phyloP scores from a whole-genome alignment of 768 basidiomycete genomes.

The Crucibulum laeve region DNA sequence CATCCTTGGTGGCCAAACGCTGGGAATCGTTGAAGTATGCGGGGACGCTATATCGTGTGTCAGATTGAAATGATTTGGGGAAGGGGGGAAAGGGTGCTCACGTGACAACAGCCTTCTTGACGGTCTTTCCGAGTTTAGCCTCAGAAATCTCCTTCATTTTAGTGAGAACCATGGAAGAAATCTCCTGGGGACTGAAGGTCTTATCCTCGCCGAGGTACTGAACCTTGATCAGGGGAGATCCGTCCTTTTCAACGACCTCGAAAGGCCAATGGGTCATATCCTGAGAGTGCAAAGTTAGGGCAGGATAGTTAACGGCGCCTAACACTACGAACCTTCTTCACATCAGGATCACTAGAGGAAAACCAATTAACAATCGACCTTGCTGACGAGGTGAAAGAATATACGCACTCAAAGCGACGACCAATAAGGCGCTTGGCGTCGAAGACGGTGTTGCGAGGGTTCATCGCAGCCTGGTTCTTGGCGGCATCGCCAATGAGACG shows the following conservation, averaged over 20 bases:
- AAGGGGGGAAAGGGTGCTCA: constrained; percentile 34
- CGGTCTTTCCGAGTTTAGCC: constrained; percentile 96
- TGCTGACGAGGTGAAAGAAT: neutral
- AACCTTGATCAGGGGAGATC: constrained; percentile 95
- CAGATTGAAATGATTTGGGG: constrained; percentile 3
- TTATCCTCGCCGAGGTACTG: constrained; percentile 94
- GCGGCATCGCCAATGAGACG: constrained; percentile 98
- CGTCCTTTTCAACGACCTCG: constrained; percentile 93
- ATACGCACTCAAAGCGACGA: constrained; percentile 85
- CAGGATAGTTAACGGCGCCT: constrained; percentile 10
- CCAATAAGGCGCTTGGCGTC: constrained; percentile 99
- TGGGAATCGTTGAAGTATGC: constrained; percentile 99
- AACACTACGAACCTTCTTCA: constrained; percentile 65
- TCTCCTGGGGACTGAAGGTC: constrained; percentile 96
- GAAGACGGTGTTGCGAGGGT: constrained; percentile 98
- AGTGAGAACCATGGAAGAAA: constrained; percentile 98
- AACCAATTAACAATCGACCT: constrained; percentile 9
- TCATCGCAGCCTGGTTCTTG: constrained; percentile 99
- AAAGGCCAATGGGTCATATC: constrained; percentile 99
- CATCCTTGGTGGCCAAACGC: constrained; percentile 98
- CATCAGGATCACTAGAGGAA: constrained; percentile 74
- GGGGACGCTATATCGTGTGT: constrained; percentile 59
- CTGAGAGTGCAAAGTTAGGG: constrained; percentile 31
- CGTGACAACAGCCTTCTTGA: constrained; percentile 99
- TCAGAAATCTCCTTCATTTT: constrained; percentile 99